Percentiles rank a stretch among this genome's conserved stretches.
Conservation (phyloP, 345 rosid species). For the Populus alba region DNA sequence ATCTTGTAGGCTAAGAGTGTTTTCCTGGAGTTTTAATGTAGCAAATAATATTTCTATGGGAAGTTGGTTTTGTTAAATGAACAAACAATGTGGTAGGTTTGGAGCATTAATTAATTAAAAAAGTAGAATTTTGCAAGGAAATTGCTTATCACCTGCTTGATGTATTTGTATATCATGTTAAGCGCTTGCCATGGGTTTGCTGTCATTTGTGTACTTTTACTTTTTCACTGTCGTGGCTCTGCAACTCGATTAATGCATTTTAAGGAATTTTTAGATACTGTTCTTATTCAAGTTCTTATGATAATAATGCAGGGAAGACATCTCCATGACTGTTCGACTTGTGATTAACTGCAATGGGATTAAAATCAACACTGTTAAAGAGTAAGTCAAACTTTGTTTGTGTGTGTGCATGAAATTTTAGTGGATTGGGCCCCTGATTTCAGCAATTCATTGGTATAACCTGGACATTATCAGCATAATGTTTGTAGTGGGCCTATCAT, state of each 20-base stretch:
- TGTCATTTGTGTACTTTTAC: not conserved
- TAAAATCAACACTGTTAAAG: constrained; percentile 75
- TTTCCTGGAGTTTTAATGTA: not conserved
- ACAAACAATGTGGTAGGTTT: not conserved
- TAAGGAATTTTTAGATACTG: not conserved
- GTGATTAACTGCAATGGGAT: constrained; percentile 87
- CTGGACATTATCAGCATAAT: not conserved
- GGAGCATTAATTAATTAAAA: not conserved
- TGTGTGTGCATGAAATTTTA: not conserved
- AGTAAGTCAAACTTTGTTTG: constrained; percentile 48
- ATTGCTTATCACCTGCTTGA: not conserved
- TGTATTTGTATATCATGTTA: not conserved
- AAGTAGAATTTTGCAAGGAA: not conserved
- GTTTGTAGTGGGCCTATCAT: not conserved
- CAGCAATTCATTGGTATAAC: not conserved
- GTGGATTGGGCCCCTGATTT: constrained; percentile 4
- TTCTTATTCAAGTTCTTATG: constrained; percentile 9
- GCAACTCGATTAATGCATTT: not conserved
- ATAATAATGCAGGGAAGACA: constrained; percentile 60
- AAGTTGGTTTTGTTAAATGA: constrained; percentile 2
- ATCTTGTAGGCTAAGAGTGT: not conserved
- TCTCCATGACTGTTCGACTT: constrained; percentile 85
- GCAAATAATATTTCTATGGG: not conserved
- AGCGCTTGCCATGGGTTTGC: not conserved
- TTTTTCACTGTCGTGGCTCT: not conserved